These are phyloP conservation scores for Malus hybrid DNA, from an alignment of 331 rosid genomes.

Conservation along the genomic window DNA sequence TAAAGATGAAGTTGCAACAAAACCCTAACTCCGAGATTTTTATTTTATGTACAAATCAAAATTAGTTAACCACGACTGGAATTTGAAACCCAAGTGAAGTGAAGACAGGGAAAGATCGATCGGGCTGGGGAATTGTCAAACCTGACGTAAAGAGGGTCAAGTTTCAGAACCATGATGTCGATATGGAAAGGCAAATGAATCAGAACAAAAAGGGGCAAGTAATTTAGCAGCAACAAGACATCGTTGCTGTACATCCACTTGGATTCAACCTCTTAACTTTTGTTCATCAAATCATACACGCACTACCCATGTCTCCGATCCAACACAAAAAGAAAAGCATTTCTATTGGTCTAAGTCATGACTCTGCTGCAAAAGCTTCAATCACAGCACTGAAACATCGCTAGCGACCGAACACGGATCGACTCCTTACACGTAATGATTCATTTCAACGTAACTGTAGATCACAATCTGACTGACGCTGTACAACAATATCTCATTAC, in stretches of 20 bases:
- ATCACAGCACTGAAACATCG: slow-evolving; percentile 18
- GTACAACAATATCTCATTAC: too few species aligned
- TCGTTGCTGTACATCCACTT: slow-evolving; percentile 61
- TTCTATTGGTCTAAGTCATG: slow-evolving; percentile 29
- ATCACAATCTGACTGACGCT: too few species aligned
- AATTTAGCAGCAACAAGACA: slow-evolving; percentile 43
- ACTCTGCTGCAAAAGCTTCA: slow-evolving; percentile 20
- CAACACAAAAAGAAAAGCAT: slow-evolving; percentile 18
- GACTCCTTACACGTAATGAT: too few species aligned
- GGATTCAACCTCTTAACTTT: slow-evolving; percentile 68
- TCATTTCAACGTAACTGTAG: too few species aligned
- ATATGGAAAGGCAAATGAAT: slow-evolving; percentile 73
- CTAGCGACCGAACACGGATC: too few species aligned
- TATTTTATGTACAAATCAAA: too few species aligned
- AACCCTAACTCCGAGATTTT: not conserved
- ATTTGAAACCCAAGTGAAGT: not conserved
- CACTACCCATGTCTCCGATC: slow-evolving; percentile 55
- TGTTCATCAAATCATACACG: slow-evolving; percentile 48
- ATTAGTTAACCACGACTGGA: too few species aligned
- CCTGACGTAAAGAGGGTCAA: slow-evolving; percentile 31
- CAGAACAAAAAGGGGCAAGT: slow-evolving; percentile 69
- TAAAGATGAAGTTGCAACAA: not conserved
- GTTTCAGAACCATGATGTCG: slow-evolving; percentile 46
- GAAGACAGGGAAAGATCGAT: not conserved
- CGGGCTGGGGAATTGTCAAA: slow-evolving; percentile 6